Base-by-base conservation (phyloP, 352 stramenopile genomes). In the Lagenidium sp. region DNA sequence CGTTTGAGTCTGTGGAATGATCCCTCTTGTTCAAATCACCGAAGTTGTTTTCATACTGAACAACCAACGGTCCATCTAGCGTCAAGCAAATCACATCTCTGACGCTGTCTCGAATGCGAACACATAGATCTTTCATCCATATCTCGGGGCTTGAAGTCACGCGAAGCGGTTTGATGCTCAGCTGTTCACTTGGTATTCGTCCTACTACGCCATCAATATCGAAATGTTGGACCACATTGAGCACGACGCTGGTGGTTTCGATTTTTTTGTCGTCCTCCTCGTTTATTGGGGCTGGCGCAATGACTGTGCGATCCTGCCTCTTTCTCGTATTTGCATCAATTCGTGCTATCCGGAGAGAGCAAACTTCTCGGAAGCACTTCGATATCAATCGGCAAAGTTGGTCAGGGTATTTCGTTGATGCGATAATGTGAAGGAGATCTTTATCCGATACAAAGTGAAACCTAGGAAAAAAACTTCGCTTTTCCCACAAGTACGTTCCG, bases 361-460 rank as follows among this genome's bases (percentile, higher is more conserved):
- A 34, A 22, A 83, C 64, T 30, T 68, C 60, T 21, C 46, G 47
- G 37, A 74, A 84, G 20, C 65, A 82, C 32, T 78, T 84, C 7
- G 63, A 66, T 26, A 82, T 55, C 28, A 77, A 41, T 30, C 59
- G 45, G 38, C 59, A 44, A 7, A 78, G 47, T n/a, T 57, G 50
- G 1, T 34, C 44, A 18, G 56, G 60, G 24, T 68, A 37, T 5
- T 60, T 71, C 11, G 67, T 62, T 4, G 50, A 67, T 0, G 71
- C 69, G 22, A 85, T 64, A 15, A 87, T 54, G 24, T 76, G 52
- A 4, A 87, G 59, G 16, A 85, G 41, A 41, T 87, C 70, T 11
- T 63, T 53, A 21, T 87, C 68, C 1, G 75, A 87, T 1, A 87
- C 23, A 36, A 85, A 85, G 34, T 79, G 59, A 31, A 87, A 66